These are phyloP conservation scores for Eruca vesicaria DNA, from an alignment of 441 rosid species.

Conservation along the genomic window DNA sequence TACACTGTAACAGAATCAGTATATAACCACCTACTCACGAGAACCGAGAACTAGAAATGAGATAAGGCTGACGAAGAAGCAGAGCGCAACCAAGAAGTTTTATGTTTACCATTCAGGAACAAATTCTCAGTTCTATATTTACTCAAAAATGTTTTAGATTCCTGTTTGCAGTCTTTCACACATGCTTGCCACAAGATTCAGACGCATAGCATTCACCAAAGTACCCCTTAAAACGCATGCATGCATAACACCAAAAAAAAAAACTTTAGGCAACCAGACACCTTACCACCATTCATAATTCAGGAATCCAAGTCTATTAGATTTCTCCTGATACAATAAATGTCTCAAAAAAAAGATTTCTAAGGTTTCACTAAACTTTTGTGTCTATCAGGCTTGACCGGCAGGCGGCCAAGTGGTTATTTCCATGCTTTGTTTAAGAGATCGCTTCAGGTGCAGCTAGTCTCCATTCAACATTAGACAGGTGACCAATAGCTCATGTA, in stretches of 20 bases:
- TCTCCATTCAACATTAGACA: conserved; percentile 5
- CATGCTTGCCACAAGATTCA: background rate
- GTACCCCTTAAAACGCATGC: background rate
- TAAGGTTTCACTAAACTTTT: background rate
- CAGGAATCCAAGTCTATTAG: conserved; percentile 10
- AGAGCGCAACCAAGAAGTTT: background rate
- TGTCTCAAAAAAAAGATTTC: background rate
- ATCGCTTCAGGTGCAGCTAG: conserved; percentile 10
- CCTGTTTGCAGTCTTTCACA: background rate
- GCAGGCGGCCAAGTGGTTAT: background rate
- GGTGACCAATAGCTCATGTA: background rate
- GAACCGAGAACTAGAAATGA: too few relatives aligned
- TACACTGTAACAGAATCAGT: background rate
- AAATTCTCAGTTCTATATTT: background rate
- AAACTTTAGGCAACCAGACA: background rate
- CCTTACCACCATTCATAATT: background rate
- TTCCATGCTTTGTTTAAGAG: background rate
- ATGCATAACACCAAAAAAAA: background rate
- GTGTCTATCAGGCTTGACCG: background rate
- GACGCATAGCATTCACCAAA: background rate
- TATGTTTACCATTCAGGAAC: background rate
- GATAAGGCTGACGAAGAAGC: background rate
- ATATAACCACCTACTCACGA: background rate
- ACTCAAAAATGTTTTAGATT: background rate
- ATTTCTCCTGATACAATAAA: background rate